Evolutionary conservation across 768 basidiomycete genomes (phyloP), one percentile per base, ranked within the genome.

Genomic region (Galerina sulciceps): DNA sequence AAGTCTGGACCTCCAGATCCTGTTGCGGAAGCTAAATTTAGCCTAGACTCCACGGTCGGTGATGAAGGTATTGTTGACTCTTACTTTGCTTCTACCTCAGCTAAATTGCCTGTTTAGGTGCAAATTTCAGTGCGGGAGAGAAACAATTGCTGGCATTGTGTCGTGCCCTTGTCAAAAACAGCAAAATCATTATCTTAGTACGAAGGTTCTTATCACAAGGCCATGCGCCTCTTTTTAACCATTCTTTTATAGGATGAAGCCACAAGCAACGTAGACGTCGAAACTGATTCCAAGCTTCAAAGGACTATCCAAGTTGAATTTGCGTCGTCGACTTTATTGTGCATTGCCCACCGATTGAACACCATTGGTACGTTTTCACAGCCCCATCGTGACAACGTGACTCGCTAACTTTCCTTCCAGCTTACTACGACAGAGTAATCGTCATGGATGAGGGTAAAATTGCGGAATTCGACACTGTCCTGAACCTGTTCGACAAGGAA

Each of bases 381-480:
- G 49, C 20, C 35, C 44, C 13, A 18, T 14, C 50, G 36, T 15
- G 14, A 17, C 51, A 6, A 13, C 41, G 14, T 41, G 18, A 38
- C 13, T 51, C 8, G 52, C 17, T 18, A 8, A 35, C 17, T 17
- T 23, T 15, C 15, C 10, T 50, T 13, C 9, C 52, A 85, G 85
- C 81, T 0, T 83, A 89, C 65, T 90, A 87, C 59, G 87, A 90
- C 65, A 80, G 85, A n/a, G 80, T 91, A 15, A 72, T 93, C 9
- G 89, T 91, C 49, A 88, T 93, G 86, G 85, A 89, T 61, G 73
- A 78, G 22, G 90, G 91, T 4, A 67, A 74, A 45, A 82, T 91
- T 3, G 87, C 84, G 3, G 90, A 92, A 69, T 91, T 84, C 67
- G 90, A 91, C 72, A 87, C 87, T 0, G 89, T 91, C 3, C 78